Evolutionary conservation across 495 filamentous ascomycete genomes (phyloP), one percentile per base, ranked within the genome.

Genomic region (Hypoxylon subgilvum): DNA sequence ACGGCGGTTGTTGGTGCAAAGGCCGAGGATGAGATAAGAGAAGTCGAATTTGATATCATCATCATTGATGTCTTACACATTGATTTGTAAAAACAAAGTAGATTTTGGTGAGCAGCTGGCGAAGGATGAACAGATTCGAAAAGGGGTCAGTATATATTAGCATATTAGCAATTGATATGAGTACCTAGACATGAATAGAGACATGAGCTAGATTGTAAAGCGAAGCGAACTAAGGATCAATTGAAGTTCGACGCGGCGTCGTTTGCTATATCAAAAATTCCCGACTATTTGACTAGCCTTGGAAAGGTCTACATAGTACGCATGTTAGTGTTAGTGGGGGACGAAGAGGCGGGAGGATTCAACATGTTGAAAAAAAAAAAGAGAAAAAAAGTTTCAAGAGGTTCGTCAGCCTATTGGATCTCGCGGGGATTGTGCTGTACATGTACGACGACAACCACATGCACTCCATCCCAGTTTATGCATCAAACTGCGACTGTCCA

Each of bases 281-380:
- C 13, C 14, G 14, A 39, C 35, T 14, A 39, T 7, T n/a, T n/a
- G n/a, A n/a, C 35, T 5, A 19, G 35, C 5, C n/a, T 34, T 5
- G 34, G 34, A 5, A 14, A 36, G 34, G n/a, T 36, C n/a, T 40
- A 40, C 17, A 18, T 30, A 31, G 25, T 3, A 12, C 7, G 31
- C 3, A 34, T 12, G 31, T 10, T 34, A 34, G 31, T 34, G 7
- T 34, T 10, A 31, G 43, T 34, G 18, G 44, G 36, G 13, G 16
- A n/a, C n/a, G 30, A 54, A 61, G 30, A 54, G 50, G 59, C 52
- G 59, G 52, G 47, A 63, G 59, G 52, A 63, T 56, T 47, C 40
- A 22, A 3, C n/a, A n/a, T n/a, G n/a, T n/a, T n/a, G 41, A 41
- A 48, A 45, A 12, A 10, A 16, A 44, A 50, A 53, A 60, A 31